Base-by-base conservation (phyloP, 768 basidiomycete species). In the Mycena sanguinolenta region DNA sequence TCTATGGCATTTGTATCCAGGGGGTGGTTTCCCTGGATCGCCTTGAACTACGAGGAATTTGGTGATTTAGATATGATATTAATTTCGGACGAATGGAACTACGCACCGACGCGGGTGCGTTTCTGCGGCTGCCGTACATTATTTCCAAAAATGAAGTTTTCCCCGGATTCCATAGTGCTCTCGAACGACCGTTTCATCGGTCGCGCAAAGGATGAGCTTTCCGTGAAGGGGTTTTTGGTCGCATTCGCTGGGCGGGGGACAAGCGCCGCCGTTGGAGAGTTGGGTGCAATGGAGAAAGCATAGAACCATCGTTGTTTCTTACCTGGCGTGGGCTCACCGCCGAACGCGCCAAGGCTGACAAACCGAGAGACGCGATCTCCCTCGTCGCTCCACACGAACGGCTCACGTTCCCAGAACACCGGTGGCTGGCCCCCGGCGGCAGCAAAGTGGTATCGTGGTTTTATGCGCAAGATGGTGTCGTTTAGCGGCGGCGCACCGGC, bases 261-360 rank as follows among this genome's bases (percentile, higher is more conserved):
- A 10, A 83, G 76, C 19, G 82, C 79, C 14, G 77, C 79, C 28
- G 79, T 73, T 6, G 83, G 75, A 27, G 82, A 79, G 52, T 85
- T 84, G 3, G 95, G 90, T 0, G 88, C 81, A 60, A 99, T 93
- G 28, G 89, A 91, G 80, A 98, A 99, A 2, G 98, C 98, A 81
- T 99, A 99, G 82, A 98, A 98, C 93, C 95, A 98, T 74, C 97
- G 86, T 75, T 93, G 93, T 79, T 96, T 97, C 83, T 95, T 97
- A 12, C 85, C 87, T 10, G 85, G 80, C 1, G 83, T 76, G 13
- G 85, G 77, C 66, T 84, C 87, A 10, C 88, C 90, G 21, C 95
- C 96, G 77, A 98, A 94, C n/a, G 92, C 86, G 39, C 96, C 98
- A 10, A 99, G 84, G 69, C 93, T 92, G 52, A 99, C 87, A 72